phyloP scores from a whole-genome alignment of 139 green algal genomes.

The Diplosphaera chodatii region DNA sequence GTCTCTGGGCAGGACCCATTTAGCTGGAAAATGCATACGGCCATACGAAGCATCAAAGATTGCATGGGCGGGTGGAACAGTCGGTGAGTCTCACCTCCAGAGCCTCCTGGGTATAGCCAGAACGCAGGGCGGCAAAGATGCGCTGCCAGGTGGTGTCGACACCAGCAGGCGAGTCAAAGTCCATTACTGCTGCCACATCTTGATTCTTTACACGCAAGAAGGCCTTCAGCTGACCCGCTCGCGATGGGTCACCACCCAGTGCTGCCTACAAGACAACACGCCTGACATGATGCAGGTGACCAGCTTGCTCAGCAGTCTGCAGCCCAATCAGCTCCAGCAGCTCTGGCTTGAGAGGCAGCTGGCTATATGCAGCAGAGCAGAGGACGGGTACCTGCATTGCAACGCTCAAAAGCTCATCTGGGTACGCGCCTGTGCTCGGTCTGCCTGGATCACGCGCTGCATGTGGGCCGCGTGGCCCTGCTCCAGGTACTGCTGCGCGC shows the following conservation, averaged over 20 bases:
- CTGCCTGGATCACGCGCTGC: conserved; percentile 42
- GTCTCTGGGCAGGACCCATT: no score
- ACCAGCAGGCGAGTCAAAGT: conserved; percentile 62
- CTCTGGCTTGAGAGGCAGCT: no score
- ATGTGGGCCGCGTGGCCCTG: conserved; percentile 52
- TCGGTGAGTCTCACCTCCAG: conserved; percentile 40
- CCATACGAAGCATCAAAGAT: no score
- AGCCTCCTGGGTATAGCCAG: conserved; percentile 54
- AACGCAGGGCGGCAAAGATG: conserved; percentile 66
- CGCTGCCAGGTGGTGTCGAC: conserved; percentile 68
- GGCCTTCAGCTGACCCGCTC: conserved; percentile 54
- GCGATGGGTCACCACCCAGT: conserved; percentile 50
- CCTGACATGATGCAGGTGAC: background rate
- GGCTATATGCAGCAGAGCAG: no score
- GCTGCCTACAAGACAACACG: conserved; percentile 10
- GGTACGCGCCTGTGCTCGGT: conserved; percentile 49
- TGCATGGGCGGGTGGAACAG: no score
- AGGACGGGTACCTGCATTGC: no score
- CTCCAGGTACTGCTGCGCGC: conserved; percentile 51
- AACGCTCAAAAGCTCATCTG: no score
- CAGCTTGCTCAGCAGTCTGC: background rate
- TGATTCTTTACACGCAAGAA: conserved; percentile 53
- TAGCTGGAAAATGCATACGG: no score
- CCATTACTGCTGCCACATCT: conserved; percentile 41
- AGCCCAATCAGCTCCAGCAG: no score